Percentiles rank a stretch among this genome's conserved stretches.
phyloP scores from a whole-genome alignment of 1,284 basidiomycete species.

The Moniliella sp. region DNA sequence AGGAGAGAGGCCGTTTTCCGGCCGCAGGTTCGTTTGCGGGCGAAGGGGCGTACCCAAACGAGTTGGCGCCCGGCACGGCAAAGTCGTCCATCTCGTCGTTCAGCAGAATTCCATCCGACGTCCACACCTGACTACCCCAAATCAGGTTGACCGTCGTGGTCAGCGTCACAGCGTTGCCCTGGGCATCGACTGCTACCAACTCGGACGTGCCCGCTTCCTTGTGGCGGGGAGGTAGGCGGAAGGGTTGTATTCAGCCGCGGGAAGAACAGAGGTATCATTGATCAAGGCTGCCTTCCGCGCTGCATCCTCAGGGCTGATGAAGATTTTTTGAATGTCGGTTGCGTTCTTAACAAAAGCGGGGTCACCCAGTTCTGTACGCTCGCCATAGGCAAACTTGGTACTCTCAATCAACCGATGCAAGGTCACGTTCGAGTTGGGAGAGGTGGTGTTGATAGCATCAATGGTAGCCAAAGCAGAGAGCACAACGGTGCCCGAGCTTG shows the following conservation, averaged over 20 bases:
- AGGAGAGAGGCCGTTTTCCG: slow-evolving; percentile 35
- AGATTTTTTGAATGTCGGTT: neutral
- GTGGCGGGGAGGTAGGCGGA: slow-evolving; percentile 19
- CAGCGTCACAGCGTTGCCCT: slow-evolving; percentile 35
- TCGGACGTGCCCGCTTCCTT: slow-evolving; percentile 35
- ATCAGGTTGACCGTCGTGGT: slow-evolving; percentile 37
- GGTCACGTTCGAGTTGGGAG: slow-evolving; percentile 3
- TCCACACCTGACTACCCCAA: slow-evolving; percentile 29
- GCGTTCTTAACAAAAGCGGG: slow-evolving; percentile 30
- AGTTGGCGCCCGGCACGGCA: slow-evolving; percentile 28
- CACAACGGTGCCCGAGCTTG: slow-evolving; percentile 27
- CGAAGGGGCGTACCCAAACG: slow-evolving; percentile 26
- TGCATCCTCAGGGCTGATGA: neutral
- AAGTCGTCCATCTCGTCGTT: slow-evolving; percentile 37
- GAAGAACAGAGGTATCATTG: slow-evolving; percentile 13
- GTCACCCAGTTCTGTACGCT: slow-evolving; percentile 35
- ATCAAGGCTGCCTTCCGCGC: slow-evolving; percentile 25
- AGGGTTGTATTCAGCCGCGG: slow-evolving; percentile 31
- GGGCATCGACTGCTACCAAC: slow-evolving; percentile 32
- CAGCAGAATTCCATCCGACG: slow-evolving; percentile 18
- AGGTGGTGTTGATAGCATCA: slow-evolving; percentile 33
- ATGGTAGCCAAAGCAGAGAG: slow-evolving; percentile 33
- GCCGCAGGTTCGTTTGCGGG: slow-evolving; percentile 34
- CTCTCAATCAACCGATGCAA: slow-evolving; percentile 36
- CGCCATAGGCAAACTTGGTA: slow-evolving; percentile 35